A percentile compares a stretch with the other conserved stretches of the same genome.
Evolutionary conservation across 345 rosid species (phyloP).

Genomic region (Salix dunnii): DNA sequence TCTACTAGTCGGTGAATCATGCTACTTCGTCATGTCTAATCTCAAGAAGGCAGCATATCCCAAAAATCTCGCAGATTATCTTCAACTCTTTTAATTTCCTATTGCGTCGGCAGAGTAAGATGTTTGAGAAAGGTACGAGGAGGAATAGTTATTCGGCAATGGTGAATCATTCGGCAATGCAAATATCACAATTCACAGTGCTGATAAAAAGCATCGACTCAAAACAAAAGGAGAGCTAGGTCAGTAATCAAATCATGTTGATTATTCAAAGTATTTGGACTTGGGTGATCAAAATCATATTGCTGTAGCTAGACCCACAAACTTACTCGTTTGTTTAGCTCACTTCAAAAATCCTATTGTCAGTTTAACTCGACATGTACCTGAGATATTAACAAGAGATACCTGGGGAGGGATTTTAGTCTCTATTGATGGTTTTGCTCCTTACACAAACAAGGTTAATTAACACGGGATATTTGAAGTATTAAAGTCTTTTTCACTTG

Average conservation of each 20-base stretch:
- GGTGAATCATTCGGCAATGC: not conserved
- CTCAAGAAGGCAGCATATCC: constrained; percentile 26
- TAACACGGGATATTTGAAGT: too few species aligned
- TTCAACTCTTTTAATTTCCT: not conserved
- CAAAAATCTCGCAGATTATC: constrained; percentile 30
- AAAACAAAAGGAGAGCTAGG: not conserved
- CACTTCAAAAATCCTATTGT: too few species aligned
- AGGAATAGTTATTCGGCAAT: not conserved
- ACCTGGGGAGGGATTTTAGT: too few species aligned
- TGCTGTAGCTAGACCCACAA: not conserved
- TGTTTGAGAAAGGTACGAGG: not conserved
- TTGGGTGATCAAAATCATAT: not conserved
- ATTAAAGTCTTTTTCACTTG: too few species aligned
- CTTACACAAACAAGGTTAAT: too few species aligned
- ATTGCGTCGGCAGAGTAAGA: constrained; percentile 13
- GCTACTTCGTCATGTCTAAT: not conserved
- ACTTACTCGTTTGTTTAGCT: not conserved
- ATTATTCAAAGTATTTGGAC: not conserved
- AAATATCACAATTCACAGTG: not conserved
- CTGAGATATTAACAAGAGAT: too few species aligned
- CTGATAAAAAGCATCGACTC: not conserved
- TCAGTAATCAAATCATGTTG: not conserved
- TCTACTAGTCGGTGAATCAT: constrained; percentile 14
- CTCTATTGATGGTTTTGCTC: too few species aligned
- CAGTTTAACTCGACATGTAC: too few species aligned